A percentile compares a stretch with the other conserved stretches of the same genome.
These are phyloP conservation scores for Yamadazyma blattariae DNA, from an alignment of 1,139 yeast genomes.

Conservation along the genomic window DNA sequence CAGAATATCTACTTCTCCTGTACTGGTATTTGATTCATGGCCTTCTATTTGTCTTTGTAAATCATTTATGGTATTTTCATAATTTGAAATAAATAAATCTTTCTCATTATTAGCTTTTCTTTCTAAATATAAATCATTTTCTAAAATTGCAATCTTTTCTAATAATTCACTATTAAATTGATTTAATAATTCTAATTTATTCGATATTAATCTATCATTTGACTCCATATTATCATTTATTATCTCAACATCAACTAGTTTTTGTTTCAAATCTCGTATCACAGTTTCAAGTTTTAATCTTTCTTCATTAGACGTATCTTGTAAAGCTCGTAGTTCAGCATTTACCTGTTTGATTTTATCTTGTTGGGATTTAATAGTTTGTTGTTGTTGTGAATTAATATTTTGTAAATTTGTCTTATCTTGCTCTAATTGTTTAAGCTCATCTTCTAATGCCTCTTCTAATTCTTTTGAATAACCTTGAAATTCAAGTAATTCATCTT, in stretches of 20 bases:
- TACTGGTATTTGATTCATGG: not conserved
- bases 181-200: slow-evolving; percentile 31
- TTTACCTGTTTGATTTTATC: slow-evolving; percentile 10
- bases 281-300: slow-evolving; percentile 20
- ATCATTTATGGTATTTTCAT: slow-evolving; percentile 30
- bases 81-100: slow-evolving; percentile 33
- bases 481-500: slow-evolving; percentile 35
- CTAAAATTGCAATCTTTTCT: slow-evolving; percentile 41
- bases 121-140: slow-evolving; percentile 39
- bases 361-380: slow-evolving; percentile 5
- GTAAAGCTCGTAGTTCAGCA: slow-evolving; percentile 16
- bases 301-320: slow-evolving; percentile 17
- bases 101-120: slow-evolving; percentile 28
- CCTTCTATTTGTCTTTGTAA: slow-evolving; percentile 13
- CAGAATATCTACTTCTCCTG: slow-evolving; percentile 23
- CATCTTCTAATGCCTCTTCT: slow-evolving; percentile 45
- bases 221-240: slow-evolving; percentile 41
- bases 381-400: slow-evolving; percentile 7
- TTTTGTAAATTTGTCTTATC: slow-evolving; percentile 19
- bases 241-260: slow-evolving; percentile 39
- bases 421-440: slow-evolving; percentile 32
- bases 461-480: slow-evolving; percentile 44
- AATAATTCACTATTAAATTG: slow-evolving; percentile 41
- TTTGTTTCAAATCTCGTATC: slow-evolving; percentile 24
- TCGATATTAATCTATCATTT: slow-evolving; percentile 33